Evolutionary conservation across 371 early-diverging fungal species (phyloP), one percentile per base, ranked within the genome.

Genomic region (Mucor circinelloides): DNA sequence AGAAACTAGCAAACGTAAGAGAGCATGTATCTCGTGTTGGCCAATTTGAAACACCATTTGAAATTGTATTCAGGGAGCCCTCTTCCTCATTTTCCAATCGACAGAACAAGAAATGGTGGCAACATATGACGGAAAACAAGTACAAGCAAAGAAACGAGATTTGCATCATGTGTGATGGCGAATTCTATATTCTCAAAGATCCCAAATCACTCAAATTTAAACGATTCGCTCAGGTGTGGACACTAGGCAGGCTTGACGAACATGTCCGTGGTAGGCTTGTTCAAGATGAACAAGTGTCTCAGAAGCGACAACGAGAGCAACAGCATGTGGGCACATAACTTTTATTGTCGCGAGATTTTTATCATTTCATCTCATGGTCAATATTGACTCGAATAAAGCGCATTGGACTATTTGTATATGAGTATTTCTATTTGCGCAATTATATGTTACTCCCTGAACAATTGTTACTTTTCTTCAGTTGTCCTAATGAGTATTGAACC

Each of bases 111-210:
- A 48, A 36, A 40, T 69, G 59, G 64, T 64, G 56, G 36, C 32
- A 32, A 0, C 25, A 1, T 4, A 7, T 21, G 15, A 9, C 52
- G 28, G 64, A 64, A 1, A 73, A 73, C 42, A 71, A 59, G 17
- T 73, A 73, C 55, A 70, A 71, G 38, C 60, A 58, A 3, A 60
- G 68, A n/a, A 80, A 80, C 54, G 67, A 80, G 36, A 80, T 86
- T 6, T 85, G 85, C 65, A 80, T 85, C 48, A 89, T 89, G 89
- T 85, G 85, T 68, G 89, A 88, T 75, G 88, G 89, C 38, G 89
- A 89, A 70, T 88, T 89, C 57, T 85, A 85, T 60, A 79, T 84
- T 54, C 64, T 88, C 61, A 85, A 84, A 63, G 79, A 79, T 28
- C 87, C 88, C 9, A 84, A 83, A 44, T 59, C 75, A 30, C 65